These are phyloP conservation scores for Zasmidium citrigriseum DNA, from an alignment of 2,329 filamentous ascomycete species.

Conservation along the genomic window DNA sequence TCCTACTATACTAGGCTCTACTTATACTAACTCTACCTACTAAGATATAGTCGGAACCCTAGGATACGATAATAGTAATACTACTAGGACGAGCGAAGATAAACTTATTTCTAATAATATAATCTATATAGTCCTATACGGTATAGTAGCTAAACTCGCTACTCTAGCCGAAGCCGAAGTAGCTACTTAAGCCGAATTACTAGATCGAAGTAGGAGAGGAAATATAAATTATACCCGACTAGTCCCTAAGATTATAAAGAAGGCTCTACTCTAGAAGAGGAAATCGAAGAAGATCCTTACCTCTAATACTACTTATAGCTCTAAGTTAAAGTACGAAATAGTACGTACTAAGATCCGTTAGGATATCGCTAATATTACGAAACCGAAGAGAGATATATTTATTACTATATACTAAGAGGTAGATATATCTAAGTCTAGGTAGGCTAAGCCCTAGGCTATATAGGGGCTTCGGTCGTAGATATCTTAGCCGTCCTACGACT, in stretches of 20 bases:
- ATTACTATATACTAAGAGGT: slow-evolving; percentile 47
- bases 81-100: slow-evolving; percentile 21
- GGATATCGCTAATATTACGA: slow-evolving; percentile 45
- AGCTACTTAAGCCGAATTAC: slow-evolving; percentile 29
- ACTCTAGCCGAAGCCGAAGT: background rate
- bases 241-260: slow-evolving; percentile 8
- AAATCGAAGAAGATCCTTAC: slow-evolving; percentile 18
- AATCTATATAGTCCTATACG: slow-evolving; percentile 22
- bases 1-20: slow-evolving; percentile 6
- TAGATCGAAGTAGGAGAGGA: slow-evolving; percentile 27
- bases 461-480: too few species aligned
- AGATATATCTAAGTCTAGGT: too few species aligned
- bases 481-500: too few species aligned
- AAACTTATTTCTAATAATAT: slow-evolving; percentile 26
- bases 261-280: slow-evolving; percentile 10
- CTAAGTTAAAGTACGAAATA: slow-evolving; percentile 29
- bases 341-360: slow-evolving; percentile 42
- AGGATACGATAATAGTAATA: slow-evolving; percentile 3
- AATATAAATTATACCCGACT: slow-evolving; percentile 26
- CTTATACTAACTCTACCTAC: background rate
- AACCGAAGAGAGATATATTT: slow-evolving; percentile 48
- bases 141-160: background rate
- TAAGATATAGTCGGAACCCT: slow-evolving; percentile 2
- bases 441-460: too few species aligned
- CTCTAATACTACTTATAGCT: slow-evolving; percentile 19